Evolutionary conservation across 176 grass and related monocot genomes (phyloP), one percentile per base, ranked within the genome.

Genomic region (Avena atlantica): DNA sequence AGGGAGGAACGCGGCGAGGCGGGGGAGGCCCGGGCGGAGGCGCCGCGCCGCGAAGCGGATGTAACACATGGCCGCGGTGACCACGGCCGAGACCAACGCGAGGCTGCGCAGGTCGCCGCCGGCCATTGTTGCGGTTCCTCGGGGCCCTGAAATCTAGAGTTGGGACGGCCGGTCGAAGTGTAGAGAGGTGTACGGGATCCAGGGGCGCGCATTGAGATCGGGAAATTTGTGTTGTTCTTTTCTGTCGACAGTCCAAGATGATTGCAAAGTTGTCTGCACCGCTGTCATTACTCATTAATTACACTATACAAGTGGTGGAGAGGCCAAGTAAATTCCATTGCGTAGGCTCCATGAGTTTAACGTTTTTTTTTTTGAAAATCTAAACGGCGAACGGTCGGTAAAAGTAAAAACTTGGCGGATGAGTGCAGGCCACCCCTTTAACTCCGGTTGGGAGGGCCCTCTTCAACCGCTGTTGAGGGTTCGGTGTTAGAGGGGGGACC

Each of bases 31-130:
- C 15, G 89, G 89, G 25, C 67, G 65, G 66, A 93, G 57, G 19
- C 72, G 86, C 12, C 65, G 36, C 21, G 87, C 34, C 9, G 78
- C 81, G 65, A 91, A 80, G 31, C 91, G 87, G 24, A 49, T 67
- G 85, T 93, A 96, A 51, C 42, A 42, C 87, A 96, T 90, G 67
- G 64, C 49, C 51, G 52, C 81, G 90, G 92, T 63, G 29, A 73
- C 80, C 20, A 63, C 49, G 27, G 67, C 29, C 70, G 34, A 62
- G 20, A 92, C 84, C 24, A 64, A 50, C 24, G 49, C 88, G 6
- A 92, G 88, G 53, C 19, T 83, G 10, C 11, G 42, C 49, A 94
- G 81, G 40, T 94, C 90, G 58, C 31, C 82, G 67, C 4, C 66
- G 4, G 67, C 75, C 85, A 91, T 91, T 15, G 4, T 70, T 17